Evolutionary conservation across 768 basidiomycete species (phyloP).

Genomic region (Psilocybe cyanescens): DNA sequence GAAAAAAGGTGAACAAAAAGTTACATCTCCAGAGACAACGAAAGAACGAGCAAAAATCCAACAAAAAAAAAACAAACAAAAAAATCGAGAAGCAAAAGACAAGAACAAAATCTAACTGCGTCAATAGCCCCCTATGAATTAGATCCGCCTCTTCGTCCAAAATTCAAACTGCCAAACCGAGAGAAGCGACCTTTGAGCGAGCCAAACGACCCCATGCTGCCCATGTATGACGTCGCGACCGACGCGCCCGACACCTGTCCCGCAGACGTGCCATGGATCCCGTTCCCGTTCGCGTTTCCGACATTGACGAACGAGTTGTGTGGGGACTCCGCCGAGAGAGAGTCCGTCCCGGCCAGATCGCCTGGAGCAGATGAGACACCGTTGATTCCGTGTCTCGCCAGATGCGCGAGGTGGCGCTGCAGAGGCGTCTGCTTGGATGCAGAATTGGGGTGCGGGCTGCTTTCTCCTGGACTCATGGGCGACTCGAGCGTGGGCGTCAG

Average conservation of each 20-base stretch:
- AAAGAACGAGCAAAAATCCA: neutral
- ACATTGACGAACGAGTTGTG: constrained; percentile 80
- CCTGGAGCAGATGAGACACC: constrained; percentile 81
- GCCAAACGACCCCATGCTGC: constrained; percentile 58
- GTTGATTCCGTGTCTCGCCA: constrained; percentile 82
- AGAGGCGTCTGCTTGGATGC: constrained; percentile 70
- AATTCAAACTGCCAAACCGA: constrained; percentile 74
- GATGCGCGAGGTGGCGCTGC: constrained; percentile 79
- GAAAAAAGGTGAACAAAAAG: neutral
- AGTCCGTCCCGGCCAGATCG: constrained; percentile 61
- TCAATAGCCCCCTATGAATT: neutral
- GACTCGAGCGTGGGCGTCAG: constrained; percentile 47
- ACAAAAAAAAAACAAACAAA: neutral
- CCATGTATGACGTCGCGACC: constrained; percentile 64
- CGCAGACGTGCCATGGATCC: constrained; percentile 38
- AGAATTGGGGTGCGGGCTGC: constrained; percentile 33
- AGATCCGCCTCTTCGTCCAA: constrained; percentile 50
- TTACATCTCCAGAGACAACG: neutral
- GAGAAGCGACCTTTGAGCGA: constrained; percentile 78
- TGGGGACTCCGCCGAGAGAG: constrained; percentile 67
- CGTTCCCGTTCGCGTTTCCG: constrained; percentile 39
- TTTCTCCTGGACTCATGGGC: constrained; percentile 30
- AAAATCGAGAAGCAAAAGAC: neutral
- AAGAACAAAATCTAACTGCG: neutral
- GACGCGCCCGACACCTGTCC: constrained; percentile 59